A percentile compares a stretch with the other conserved stretches of the same genome.
Conservation (phyloP, 2,329 filamentous ascomycete genomes). For the Aspergillus pseudotamarii region DNA sequence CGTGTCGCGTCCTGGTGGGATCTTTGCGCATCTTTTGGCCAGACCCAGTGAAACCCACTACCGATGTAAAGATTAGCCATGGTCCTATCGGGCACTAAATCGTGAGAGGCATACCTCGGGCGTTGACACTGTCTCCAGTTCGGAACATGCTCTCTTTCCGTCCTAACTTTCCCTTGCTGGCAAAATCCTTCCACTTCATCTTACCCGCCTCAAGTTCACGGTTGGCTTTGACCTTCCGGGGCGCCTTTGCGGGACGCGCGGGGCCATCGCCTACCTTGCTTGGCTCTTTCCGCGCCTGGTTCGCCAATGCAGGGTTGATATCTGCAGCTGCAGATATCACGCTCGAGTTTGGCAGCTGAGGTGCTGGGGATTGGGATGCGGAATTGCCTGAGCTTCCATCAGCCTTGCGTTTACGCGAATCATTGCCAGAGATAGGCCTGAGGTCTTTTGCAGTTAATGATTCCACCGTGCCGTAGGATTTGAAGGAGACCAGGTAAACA, state of each 20-base stretch:
- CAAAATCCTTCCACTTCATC: conserved; percentile 94
- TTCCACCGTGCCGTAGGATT: conserved; percentile 80
- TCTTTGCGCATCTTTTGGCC: conserved; percentile 97
- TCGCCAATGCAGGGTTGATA: conserved; percentile 66
- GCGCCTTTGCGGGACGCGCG: conserved; percentile 65
- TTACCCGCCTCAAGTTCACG: conserved; percentile 90
- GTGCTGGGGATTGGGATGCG: conserved; percentile 44
- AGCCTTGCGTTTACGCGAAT: conserved; percentile 79
- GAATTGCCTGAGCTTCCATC: conserved; percentile 68
- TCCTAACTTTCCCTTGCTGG: conserved; percentile 67
- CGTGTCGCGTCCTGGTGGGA: conserved; percentile 75
- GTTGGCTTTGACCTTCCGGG: conserved; percentile 80
- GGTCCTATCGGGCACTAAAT: conserved; percentile 1
- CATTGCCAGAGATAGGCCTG: conserved; percentile 69
- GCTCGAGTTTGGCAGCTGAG: conserved; percentile 49
- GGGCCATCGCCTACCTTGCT: conserved; percentile 65
- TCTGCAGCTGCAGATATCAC: conserved; percentile 69
- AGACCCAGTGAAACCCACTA: conserved; percentile 95
- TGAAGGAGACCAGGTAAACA: conserved; percentile 94
- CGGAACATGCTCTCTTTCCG: conserved; percentile 98
- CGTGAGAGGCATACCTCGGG: conserved; percentile 66
- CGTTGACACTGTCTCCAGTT: conserved; percentile 82
- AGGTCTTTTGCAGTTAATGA: conserved; percentile 82
- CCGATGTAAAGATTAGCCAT: conserved; percentile 26
- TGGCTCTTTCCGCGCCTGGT: conserved; percentile 65